phyloP scores from a whole-genome alignment of 169 alveolate species.

The Plasmodium sp. region DNA sequence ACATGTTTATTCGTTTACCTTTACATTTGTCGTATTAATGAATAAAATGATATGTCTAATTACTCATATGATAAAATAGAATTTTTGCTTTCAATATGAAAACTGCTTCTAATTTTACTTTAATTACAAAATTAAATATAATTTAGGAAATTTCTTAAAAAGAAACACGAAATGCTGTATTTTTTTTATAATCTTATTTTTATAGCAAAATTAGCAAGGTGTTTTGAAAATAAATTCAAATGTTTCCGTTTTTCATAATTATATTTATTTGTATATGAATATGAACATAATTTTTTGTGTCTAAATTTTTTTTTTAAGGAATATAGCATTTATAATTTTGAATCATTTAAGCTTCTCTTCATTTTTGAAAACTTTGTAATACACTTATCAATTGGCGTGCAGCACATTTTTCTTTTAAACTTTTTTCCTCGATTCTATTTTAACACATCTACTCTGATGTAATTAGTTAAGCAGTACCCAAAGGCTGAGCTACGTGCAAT shows the following conservation, averaged over 20 bases:
- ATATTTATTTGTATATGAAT: neutral
- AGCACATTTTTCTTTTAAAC: neutral
- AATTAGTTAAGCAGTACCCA: neutral
- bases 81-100: neutral
- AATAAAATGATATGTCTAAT: neutral
- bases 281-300: neutral
- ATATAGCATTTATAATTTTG: neutral
- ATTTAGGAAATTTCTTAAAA: neutral
- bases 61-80: neutral
- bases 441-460: neutral
- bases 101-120: conserved; percentile 17
- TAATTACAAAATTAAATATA: conserved; percentile 32
- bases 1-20: neutral
- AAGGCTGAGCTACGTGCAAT: neutral
- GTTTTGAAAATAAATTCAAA: neutral
- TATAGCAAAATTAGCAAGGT: neutral
- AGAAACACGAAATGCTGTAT: neutral
- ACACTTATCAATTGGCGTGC: neutral
- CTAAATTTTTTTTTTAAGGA: conserved; percentile 9
- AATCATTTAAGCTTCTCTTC: conserved; percentile 1
- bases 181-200: conserved; percentile 17
- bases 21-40: neutral
- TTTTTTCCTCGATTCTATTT: neutral
- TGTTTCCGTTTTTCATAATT: conserved; percentile 11
- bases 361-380: conserved; percentile 20